These are phyloP conservation scores for Elsinoe arachidis DNA, from an alignment of 2,329 filamentous ascomycete genomes.

Conservation along the genomic window DNA sequence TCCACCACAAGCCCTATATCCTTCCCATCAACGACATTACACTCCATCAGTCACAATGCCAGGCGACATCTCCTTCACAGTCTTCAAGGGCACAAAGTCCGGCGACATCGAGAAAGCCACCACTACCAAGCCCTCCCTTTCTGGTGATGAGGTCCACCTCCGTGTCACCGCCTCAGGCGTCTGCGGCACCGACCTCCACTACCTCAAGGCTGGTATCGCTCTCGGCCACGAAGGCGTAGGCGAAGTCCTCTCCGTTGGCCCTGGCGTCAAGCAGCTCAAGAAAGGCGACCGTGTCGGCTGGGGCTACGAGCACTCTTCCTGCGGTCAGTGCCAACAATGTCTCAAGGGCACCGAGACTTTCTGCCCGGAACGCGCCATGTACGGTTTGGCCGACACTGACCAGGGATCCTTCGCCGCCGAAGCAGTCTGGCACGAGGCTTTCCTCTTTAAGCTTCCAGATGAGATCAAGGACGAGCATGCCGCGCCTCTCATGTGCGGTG, in stretches of 20 bases:
- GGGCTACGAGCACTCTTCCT: conserved; percentile 40
- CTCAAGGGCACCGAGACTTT: conserved; percentile 37
- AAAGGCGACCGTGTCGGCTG: conserved; percentile 45
- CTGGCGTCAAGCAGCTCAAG: conserved; percentile 38
- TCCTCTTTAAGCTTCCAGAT: conserved; percentile 41
- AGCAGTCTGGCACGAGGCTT: conserved; percentile 42
- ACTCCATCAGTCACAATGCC: conserved; percentile 18
- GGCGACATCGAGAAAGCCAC: conserved; percentile 46
- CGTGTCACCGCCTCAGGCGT: conserved; percentile 58
- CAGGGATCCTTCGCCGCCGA: conserved; percentile 39
- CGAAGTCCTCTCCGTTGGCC: conserved; percentile 41
- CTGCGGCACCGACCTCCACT: conserved; percentile 51
- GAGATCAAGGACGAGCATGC: conserved; percentile 37
- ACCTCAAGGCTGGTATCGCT: conserved; percentile 35
- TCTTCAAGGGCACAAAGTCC: conserved; percentile 54
- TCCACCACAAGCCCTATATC: background rate
- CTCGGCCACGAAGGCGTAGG: conserved; percentile 51
- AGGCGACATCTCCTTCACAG: conserved; percentile 42
- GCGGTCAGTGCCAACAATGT: conserved; percentile 39
- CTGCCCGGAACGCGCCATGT: conserved; percentile 36
- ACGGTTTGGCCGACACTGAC: conserved; percentile 37
- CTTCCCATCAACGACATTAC: background rate
- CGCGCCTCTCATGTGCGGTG: conserved; percentile 43
- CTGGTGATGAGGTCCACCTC: conserved; percentile 50
- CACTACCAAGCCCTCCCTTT: conserved; percentile 37